These are phyloP conservation scores for Sonneratia alba DNA, from an alignment of 345 rosid species.

Conservation along the genomic window DNA sequence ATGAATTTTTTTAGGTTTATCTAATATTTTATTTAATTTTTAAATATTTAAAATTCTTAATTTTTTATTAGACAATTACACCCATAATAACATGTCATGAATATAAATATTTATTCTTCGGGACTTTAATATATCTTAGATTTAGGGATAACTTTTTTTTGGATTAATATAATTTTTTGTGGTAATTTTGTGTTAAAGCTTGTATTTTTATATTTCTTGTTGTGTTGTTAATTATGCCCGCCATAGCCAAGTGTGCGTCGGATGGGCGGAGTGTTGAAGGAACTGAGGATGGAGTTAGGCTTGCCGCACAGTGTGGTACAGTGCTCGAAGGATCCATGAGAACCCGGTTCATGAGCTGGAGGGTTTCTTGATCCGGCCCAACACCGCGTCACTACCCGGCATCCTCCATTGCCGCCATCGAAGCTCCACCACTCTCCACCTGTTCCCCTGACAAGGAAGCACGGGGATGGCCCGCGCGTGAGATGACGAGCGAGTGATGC, in stretches of 20 bases:
- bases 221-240: background rate
- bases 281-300: background rate
- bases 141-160: too few relatives aligned
- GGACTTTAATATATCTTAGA: too few relatives aligned
- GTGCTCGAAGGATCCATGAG: background rate
- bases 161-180: too few relatives aligned
- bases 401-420: background rate
- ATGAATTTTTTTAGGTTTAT: too few relatives aligned
- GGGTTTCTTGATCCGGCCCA: background rate
- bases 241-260: background rate
- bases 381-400: background rate
- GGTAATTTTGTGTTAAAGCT: too few relatives aligned
- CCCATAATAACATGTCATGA: too few relatives aligned
- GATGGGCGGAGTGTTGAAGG: background rate
- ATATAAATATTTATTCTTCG: too few relatives aligned
- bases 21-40: too few relatives aligned
- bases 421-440: background rate
- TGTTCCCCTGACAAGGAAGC: background rate
- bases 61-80: too few relatives aligned
- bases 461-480: background rate
- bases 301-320: background rate
- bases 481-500: background rate
- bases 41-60: too few relatives aligned
- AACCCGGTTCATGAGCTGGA: background rate
- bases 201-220: background rate